phyloP scores from a whole-genome alignment of 2,329 filamentous ascomycete genomes.

The Raffaelea deltoideospora region DNA sequence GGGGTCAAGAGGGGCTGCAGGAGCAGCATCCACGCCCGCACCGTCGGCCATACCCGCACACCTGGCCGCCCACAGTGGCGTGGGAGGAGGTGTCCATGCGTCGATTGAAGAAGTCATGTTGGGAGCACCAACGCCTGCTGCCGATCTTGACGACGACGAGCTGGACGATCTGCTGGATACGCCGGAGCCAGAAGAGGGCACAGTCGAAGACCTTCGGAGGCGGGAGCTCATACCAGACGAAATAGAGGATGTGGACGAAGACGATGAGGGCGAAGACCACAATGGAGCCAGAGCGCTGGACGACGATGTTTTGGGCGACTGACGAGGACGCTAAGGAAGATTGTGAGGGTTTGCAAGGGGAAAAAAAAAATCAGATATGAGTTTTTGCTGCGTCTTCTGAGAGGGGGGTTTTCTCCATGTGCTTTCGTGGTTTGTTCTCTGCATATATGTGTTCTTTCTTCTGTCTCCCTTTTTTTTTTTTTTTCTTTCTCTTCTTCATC shows the following conservation, averaged over 20 bases:
- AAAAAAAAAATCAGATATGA: not conserved
- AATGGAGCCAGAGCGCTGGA: conserved; percentile 24
- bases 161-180: conserved; percentile 24
- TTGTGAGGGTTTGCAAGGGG: too few relatives aligned
- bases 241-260: conserved; percentile 25
- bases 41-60: not conserved
- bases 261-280: conserved; percentile 19
- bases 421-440: not conserved
- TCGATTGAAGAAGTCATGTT: too few relatives aligned
- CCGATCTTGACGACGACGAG: conserved; percentile 10
- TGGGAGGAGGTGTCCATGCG: too few relatives aligned
- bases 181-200: conserved; percentile 42
- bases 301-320: conserved; percentile 31
- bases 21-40: not conserved
- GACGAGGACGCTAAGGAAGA: too few relatives aligned
- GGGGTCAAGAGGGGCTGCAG: too few relatives aligned
- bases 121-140: conserved; percentile 9
- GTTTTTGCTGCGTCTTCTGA: not conserved
- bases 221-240: conserved; percentile 38
- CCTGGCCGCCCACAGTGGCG: not conserved
- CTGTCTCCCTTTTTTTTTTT: not conserved
- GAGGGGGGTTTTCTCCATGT: not conserved
- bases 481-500: not conserved
- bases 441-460: not conserved
- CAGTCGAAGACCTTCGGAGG: conserved; percentile 38